Percentiles rank a stretch among this genome's conserved stretches.
These are phyloP conservation scores for Xylaria sp. DNA, from an alignment of 2,329 filamentous ascomycete species.

Conservation along the genomic window DNA sequence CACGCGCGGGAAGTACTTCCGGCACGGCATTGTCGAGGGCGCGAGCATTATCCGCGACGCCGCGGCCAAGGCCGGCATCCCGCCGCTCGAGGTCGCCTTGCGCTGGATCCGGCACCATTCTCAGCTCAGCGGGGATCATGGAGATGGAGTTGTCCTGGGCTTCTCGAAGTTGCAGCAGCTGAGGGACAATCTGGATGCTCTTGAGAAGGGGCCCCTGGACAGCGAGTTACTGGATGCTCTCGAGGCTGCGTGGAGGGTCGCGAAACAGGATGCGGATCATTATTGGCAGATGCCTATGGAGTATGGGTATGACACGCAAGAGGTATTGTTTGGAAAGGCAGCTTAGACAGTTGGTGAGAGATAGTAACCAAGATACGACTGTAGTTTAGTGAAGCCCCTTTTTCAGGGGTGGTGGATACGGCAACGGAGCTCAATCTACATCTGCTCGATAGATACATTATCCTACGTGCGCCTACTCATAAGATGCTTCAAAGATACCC, in stretches of 20 bases:
- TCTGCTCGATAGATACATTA: too few species aligned
- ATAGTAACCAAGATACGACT: too few species aligned
- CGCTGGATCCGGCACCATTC: constrained; percentile 77
- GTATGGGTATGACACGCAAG: constrained; percentile 68
- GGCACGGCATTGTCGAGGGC: constrained; percentile 64
- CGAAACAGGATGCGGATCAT: constrained; percentile 58
- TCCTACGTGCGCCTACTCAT: too few species aligned
- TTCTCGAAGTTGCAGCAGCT: constrained; percentile 61
- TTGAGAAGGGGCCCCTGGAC: constrained; percentile 72
- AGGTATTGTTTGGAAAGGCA: constrained; percentile 57
- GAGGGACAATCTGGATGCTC: constrained; percentile 57
- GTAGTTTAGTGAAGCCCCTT: too few species aligned
- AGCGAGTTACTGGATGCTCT: constrained; percentile 73
- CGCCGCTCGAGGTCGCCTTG: constrained; percentile 72
- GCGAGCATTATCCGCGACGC: constrained; percentile 70
- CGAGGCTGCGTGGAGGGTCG: constrained; percentile 74
- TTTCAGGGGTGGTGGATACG: too few species aligned
- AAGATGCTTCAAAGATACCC: too few species aligned
- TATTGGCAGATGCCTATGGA: constrained; percentile 65
- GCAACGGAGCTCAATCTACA: too few species aligned
- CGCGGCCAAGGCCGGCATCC: constrained; percentile 67
- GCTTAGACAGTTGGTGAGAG: background rate
- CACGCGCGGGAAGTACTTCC: constrained; percentile 73
- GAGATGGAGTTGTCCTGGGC: constrained; percentile 64
- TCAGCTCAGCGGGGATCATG: constrained; percentile 52